Conservation (phyloP, 2,329 filamentous ascomycete genomes). For the Fusarium incarnatum region DNA sequence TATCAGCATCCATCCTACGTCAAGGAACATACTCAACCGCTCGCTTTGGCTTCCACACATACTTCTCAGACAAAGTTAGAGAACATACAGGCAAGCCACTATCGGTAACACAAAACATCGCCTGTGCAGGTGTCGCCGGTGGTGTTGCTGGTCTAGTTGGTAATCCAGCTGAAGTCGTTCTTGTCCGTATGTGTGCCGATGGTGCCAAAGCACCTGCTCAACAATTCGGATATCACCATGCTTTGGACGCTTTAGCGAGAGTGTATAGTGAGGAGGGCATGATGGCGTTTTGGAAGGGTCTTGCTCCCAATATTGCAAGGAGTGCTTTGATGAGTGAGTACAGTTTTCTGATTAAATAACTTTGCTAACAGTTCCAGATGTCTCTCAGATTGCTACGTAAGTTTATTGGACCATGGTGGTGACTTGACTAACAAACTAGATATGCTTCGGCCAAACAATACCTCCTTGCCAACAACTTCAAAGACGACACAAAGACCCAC, state of each 20-base stretch:
- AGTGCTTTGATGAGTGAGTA: slow-evolving; percentile 59
- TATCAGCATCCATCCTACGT: slow-evolving; percentile 58
- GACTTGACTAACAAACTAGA: slow-evolving; percentile 31
- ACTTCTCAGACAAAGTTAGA: slow-evolving; percentile 49
- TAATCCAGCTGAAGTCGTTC: slow-evolving; percentile 59
- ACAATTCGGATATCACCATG: slow-evolving; percentile 55
- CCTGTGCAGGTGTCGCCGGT: slow-evolving; percentile 55
- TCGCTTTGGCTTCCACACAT: slow-evolving; percentile 57
- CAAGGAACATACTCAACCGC: slow-evolving; percentile 60
- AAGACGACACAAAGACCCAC: slow-evolving; percentile 57
- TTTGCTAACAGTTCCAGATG: slow-evolving; percentile 48
- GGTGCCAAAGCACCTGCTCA: slow-evolving; percentile 54
- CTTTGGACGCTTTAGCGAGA: slow-evolving; percentile 47
- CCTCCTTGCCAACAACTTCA: slow-evolving; percentile 45
- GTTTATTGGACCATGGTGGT: background rate
- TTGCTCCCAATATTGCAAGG: slow-evolving; percentile 55
- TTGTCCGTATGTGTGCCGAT: slow-evolving; percentile 61
- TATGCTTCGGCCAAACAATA: slow-evolving; percentile 53
- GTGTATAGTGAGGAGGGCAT: slow-evolving; percentile 54
- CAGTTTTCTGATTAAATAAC: rapidly evolving
- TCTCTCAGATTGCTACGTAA: slow-evolving; percentile 59
- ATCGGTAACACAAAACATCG: slow-evolving; percentile 51
- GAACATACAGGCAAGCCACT: slow-evolving; percentile 48
- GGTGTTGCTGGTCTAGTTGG: slow-evolving; percentile 58
- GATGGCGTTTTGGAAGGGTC: slow-evolving; percentile 53